phyloP scores from a whole-genome alignment of 2,329 filamentous ascomycete species.

The Clonostachys byssicola region DNA sequence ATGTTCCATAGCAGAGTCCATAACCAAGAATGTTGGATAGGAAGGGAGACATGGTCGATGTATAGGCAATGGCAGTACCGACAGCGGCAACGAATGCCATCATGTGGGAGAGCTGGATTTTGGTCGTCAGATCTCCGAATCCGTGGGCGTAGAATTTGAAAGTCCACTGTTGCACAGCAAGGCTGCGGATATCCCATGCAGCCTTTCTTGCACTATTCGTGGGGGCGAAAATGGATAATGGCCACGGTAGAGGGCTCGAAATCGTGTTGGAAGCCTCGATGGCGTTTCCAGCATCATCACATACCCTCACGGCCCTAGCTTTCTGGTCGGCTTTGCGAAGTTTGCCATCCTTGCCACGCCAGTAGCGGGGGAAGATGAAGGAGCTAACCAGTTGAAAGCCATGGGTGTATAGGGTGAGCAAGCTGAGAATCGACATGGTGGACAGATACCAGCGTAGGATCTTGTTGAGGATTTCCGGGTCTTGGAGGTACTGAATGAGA shows the following conservation, averaged over 20 bases:
- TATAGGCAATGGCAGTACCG: conserved; percentile 56
- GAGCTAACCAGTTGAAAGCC: conserved; percentile 58
- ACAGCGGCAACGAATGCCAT: conserved; percentile 52
- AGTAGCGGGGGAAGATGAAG: conserved; percentile 71
- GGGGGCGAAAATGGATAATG: conserved; percentile 24
- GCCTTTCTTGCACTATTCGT: conserved; percentile 12
- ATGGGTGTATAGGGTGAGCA: conserved; percentile 73
- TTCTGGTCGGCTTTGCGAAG: conserved; percentile 41
- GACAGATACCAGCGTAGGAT: conserved; percentile 83
- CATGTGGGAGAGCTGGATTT: conserved; percentile 53
- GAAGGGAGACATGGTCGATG: conserved; percentile 53
- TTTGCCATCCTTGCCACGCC: conserved; percentile 39
- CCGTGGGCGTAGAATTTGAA: conserved; percentile 47
- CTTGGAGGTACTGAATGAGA: conserved; percentile 82
- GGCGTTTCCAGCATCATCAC: conserved; percentile 24
- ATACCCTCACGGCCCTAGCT: conserved; percentile 28
- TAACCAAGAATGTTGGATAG: conserved; percentile 85
- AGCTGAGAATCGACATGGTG: conserved; percentile 70
- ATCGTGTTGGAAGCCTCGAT: conserved; percentile 11
- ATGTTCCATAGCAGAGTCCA: conserved; percentile 77
- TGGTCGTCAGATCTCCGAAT: conserved; percentile 36
- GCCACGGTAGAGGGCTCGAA: conserved; percentile 21
- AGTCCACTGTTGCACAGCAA: conserved; percentile 48
- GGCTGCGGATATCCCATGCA: conserved; percentile 44
- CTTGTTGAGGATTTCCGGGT: conserved; percentile 77